Evolutionary conservation across 2,329 filamentous ascomycete species (phyloP).

Genomic region (Talaromyces sp.): DNA sequence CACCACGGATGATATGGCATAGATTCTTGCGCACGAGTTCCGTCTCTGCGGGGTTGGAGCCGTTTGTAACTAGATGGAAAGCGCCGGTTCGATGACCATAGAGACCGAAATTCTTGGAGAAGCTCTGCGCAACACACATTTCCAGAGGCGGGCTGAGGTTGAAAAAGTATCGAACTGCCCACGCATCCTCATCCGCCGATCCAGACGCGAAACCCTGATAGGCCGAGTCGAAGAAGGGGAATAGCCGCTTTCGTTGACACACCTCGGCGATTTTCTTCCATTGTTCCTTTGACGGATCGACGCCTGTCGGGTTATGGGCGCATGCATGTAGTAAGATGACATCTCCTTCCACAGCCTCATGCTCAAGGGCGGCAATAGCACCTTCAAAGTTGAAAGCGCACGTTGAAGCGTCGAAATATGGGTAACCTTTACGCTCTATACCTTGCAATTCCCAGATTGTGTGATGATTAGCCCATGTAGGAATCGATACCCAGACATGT

Average conservation of each 20-base stretch:
- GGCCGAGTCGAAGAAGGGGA: slow-evolving; percentile 96
- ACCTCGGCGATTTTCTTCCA: slow-evolving; percentile 82
- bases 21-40: slow-evolving; percentile 34
- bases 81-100: slow-evolving; percentile 94
- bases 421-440: slow-evolving; percentile 74
- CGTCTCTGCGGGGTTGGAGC: slow-evolving; percentile 25
- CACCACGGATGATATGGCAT: slow-evolving; percentile 36
- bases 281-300: slow-evolving; percentile 86
- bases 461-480: slow-evolving; percentile 97
- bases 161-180: slow-evolving; percentile 85
- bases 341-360: slow-evolving; percentile 72
- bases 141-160: slow-evolving; percentile 69
- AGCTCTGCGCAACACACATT: slow-evolving; percentile 54
- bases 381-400: slow-evolving; percentile 42
- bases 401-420: slow-evolving; percentile 73
- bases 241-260: slow-evolving; percentile 74
- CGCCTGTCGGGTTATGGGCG: slow-evolving; percentile 95
- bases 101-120: slow-evolving; percentile 66
- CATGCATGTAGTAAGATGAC: slow-evolving; percentile 89
- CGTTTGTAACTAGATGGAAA: slow-evolving; percentile 60
- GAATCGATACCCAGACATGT: slow-evolving; percentile 83
- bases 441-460: slow-evolving; percentile 78
- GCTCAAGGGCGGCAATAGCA: slow-evolving; percentile 79
- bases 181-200: slow-evolving; percentile 75
- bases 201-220: slow-evolving; percentile 98